A percentile compares a stretch with the other conserved stretches of the same genome.
Evolutionary conservation across 2,329 filamentous ascomycete species (phyloP).

Genomic region (Phoma herbarum): DNA sequence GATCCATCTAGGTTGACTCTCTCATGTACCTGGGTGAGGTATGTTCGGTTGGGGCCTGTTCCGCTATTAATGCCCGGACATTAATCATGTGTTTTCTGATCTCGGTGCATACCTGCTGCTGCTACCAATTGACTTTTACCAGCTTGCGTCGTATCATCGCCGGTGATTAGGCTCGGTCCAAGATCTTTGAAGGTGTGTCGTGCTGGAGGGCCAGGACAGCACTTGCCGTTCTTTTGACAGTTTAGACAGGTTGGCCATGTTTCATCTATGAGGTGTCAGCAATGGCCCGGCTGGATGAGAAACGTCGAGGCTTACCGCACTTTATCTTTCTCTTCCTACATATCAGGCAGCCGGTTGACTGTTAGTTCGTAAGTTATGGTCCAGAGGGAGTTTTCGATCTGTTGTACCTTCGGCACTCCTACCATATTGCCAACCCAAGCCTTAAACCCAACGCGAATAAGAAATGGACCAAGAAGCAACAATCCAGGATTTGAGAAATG

Average conservation of each 20-base stretch:
- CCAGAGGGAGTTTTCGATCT: not conserved
- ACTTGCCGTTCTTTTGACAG: constrained; percentile 47
- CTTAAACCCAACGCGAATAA: not conserved
- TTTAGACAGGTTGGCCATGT: constrained; percentile 47
- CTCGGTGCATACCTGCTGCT: not conserved
- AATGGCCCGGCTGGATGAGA: not conserved
- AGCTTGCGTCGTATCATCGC: not conserved
- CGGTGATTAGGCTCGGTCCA: constrained; percentile 30
- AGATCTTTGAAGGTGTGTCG: constrained; percentile 46
- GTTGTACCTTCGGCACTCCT: constrained; percentile 43
- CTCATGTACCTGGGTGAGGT: constrained; percentile 37
- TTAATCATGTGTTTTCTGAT: not conserved
- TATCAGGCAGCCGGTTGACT: constrained; percentile 42
- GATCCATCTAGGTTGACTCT: constrained; percentile 40
- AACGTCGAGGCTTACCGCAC: constrained; percentile 25
- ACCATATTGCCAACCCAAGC: constrained; percentile 34
- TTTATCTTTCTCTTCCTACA: constrained; percentile 45
- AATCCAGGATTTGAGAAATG: not conserved
- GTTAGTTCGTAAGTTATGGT: not conserved
- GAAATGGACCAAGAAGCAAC: not conserved
- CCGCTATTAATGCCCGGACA: not conserved
- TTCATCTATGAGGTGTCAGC: constrained; percentile 42
- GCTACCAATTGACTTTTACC: not conserved
- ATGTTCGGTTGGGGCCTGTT: constrained; percentile 25
- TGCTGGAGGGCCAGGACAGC: constrained; percentile 46